Evolutionary conservation across 306 rosid genomes (phyloP).

Genomic region (Rosa rugosa): DNA sequence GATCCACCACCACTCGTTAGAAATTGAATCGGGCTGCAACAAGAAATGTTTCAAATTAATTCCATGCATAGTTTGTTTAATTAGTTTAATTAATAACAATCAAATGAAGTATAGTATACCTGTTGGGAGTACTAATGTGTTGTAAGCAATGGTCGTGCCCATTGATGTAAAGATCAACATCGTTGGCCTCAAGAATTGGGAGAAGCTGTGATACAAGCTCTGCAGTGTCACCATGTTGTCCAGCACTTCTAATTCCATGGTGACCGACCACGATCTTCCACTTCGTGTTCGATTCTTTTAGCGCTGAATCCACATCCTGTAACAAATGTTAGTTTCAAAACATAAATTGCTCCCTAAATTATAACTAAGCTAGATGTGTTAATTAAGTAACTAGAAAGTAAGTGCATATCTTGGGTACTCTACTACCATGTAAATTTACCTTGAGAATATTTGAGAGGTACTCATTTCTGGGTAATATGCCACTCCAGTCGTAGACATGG

Average conservation of each 20-base stretch:
- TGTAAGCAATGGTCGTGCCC: slow-evolving; percentile 89
- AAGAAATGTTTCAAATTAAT: not conserved
- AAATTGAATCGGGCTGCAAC: slow-evolving; percentile 59
- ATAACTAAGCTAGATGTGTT: not conserved
- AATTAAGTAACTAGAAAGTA: not conserved
- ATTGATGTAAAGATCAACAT: slow-evolving; percentile 72
- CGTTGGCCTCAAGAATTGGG: slow-evolving; percentile 64
- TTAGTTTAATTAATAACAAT: not conserved
- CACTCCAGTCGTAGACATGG: slow-evolving; percentile 65
- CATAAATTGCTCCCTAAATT: not conserved
- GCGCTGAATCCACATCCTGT: slow-evolving; percentile 33
- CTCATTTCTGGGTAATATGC: slow-evolving; percentile 52
- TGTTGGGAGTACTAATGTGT: slow-evolving; percentile 54
- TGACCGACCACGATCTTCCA: slow-evolving; percentile 91
- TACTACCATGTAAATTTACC: slow-evolving; percentile 25
- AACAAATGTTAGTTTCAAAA: not conserved
- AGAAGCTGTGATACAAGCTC: slow-evolving; percentile 59
- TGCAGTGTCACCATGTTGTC: slow-evolving; percentile 59
- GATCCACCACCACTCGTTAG: slow-evolving; percentile 87
- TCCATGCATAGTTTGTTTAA: not conserved
- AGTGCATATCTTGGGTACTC: not conserved
- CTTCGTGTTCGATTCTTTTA: slow-evolving; percentile 56
- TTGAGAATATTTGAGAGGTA: slow-evolving; percentile 57
- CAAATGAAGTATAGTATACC: slow-evolving; percentile 32
- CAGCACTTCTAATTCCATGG: slow-evolving; percentile 66